phyloP scores from a whole-genome alignment of 176 grass and related monocot genomes.

The Oryza meyeriana region DNA sequence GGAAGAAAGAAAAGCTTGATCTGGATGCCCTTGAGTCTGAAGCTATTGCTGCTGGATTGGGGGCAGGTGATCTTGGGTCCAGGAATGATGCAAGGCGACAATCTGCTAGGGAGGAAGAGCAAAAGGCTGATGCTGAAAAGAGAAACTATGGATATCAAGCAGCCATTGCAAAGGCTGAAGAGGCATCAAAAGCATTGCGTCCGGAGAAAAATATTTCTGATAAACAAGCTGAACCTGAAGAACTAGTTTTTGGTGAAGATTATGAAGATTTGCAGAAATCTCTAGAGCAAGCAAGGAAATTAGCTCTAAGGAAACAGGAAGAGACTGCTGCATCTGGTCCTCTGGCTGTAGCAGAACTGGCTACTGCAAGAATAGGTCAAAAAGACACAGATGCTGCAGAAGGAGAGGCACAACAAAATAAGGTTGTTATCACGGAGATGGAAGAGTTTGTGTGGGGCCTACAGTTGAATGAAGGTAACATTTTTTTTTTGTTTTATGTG shows the following conservation, averaged over 20 bases:
- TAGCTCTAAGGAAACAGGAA: constrained; percentile 64
- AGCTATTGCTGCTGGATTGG: constrained; percentile 85
- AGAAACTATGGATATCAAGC: constrained; percentile 70
- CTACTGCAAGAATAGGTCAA: constrained; percentile 55
- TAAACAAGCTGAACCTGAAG: constrained; percentile 41
- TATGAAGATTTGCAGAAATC: constrained; percentile 89
- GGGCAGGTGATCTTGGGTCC: constrained; percentile 77
- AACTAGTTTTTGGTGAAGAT: constrained; percentile 89
- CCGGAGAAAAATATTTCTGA: constrained; percentile 31
- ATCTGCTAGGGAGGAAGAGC: constrained; percentile 60
- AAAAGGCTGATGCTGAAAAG: constrained; percentile 72
- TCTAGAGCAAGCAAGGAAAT: constrained; percentile 88
- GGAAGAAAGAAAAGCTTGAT: constrained; percentile 93
- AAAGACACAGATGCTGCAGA: constrained; percentile 29
- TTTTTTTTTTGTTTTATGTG: background rate
- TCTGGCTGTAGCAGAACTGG: constrained; percentile 50
- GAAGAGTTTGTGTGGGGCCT: constrained; percentile 84
- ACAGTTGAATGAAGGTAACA: constrained; percentile 66
- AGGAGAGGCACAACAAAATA: constrained; percentile 46
- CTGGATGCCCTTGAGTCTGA: constrained; percentile 89
- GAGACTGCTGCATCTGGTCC: constrained; percentile 53
- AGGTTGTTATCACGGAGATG: constrained; percentile 82
- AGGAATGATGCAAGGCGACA: constrained; percentile 57
- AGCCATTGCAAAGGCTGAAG: constrained; percentile 91
- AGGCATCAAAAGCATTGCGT: constrained; percentile 69